Base-by-base conservation (phyloP, 1,284 basidiomycete genomes). In the Apiotrichum brassicae region DNA sequence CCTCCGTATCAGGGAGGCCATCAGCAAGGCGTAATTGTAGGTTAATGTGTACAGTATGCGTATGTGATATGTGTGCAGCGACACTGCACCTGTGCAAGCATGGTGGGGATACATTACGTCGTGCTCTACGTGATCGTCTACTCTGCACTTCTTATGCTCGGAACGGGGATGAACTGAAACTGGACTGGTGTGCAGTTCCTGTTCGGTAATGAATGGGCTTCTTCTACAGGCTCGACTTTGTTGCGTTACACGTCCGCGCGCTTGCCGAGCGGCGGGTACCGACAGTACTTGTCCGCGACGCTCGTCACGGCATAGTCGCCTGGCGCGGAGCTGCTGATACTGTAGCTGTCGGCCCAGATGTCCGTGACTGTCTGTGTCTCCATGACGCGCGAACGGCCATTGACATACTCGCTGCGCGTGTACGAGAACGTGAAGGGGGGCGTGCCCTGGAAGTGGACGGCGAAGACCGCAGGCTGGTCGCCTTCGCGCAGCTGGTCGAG, bases 381-480 rank as follows among this genome's bases (percentile, higher is more conserved):
- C 12, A 91, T 78, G 18, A 92, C 82, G 65, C 83, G 85, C 14
- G 56, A 43, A 37, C 56, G 63, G 11, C 60, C 54, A 20, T 25
- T 33, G 16, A 60, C 45, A 14, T 54, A 41, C 53, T 71, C 61
- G 73, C 79, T 80, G 39, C 89, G 80, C 68, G 91, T 88, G 68
- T 91, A 92, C 0, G 88, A 90, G 73, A 98, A 97, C 1, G 91
- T 86, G 75, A 95, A 98, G 0, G 94, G 94, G 32, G 94, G 86
- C 61, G 87, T 86, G 48, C 94, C 94, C 39, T 83, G 78, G 53
- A 98, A 81, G 11, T 81, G 82, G 73, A 98, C 95, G 39, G 40
- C 44, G 49, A 87, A 77, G 56, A 95, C 93, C 68, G 94, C 89
- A 9, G 92, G 91, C 76, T 93, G 86, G 68, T 90, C 87, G 54